These are phyloP conservation scores for Podospora australis DNA, from an alignment of 495 filamentous ascomycete genomes.

Conservation along the genomic window DNA sequence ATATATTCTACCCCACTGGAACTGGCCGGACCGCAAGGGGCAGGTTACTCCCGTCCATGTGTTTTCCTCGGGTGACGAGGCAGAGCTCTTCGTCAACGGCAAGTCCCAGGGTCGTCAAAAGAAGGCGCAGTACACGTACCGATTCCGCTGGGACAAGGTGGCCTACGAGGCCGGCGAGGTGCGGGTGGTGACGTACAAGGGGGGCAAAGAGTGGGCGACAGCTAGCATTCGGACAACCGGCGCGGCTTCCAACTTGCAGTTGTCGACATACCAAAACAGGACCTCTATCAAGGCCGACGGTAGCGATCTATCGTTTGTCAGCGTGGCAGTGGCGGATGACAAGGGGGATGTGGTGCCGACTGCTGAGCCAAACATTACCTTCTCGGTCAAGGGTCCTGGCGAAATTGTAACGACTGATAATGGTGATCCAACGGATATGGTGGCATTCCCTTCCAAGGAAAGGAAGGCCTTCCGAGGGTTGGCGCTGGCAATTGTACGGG, in stretches of 20 bases:
- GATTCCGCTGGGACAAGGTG: slow-evolving; percentile 45
- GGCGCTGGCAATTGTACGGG: slow-evolving; percentile 35
- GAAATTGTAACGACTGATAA: slow-evolving; percentile 43
- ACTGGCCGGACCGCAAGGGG: slow-evolving; percentile 39
- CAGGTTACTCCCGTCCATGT: slow-evolving; percentile 45
- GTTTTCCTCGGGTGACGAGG: slow-evolving; percentile 40
- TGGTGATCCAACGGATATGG: slow-evolving; percentile 40
- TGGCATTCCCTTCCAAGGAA: slow-evolving; percentile 33
- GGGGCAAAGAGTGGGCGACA: slow-evolving; percentile 35
- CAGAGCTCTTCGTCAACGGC: slow-evolving; percentile 47
- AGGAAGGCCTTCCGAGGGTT: slow-evolving; percentile 41
- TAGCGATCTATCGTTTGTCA: slow-evolving; percentile 37
- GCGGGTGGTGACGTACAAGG: slow-evolving; percentile 38
- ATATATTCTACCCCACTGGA: slow-evolving; percentile 48
- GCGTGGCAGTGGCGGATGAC: slow-evolving; percentile 35
- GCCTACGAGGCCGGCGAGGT: slow-evolving; percentile 39
- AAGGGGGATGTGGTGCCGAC: slow-evolving; percentile 14
- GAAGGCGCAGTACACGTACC: slow-evolving; percentile 29
- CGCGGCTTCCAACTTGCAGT: slow-evolving; percentile 22
- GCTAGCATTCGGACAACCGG: slow-evolving; percentile 32
- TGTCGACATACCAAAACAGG: slow-evolving; percentile 30
- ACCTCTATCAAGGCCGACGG: slow-evolving; percentile 33
- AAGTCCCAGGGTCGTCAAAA: slow-evolving; percentile 31
- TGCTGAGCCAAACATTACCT: slow-evolving; percentile 36
- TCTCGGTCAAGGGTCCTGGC: slow-evolving; percentile 34